phyloP scores from a whole-genome alignment of 2,329 filamentous ascomycete species.

The Penicillium expansum region DNA sequence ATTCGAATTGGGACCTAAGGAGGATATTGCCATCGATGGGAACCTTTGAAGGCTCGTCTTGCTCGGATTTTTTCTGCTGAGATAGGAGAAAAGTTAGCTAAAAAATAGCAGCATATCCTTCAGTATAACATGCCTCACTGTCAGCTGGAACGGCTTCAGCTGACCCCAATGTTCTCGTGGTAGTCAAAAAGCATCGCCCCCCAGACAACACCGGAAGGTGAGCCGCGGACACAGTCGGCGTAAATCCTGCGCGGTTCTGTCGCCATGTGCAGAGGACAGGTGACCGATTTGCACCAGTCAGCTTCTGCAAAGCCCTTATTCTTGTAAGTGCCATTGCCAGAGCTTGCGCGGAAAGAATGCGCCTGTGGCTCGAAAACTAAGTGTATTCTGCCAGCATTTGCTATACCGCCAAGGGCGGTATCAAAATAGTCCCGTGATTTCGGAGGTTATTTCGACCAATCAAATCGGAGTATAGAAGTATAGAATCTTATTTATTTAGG shows the following conservation, averaged over 20 bases:
- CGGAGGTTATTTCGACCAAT: background rate
- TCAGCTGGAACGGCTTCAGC: background rate
- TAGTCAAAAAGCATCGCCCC: conserved; percentile 10
- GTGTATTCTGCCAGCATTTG: conserved; percentile 8
- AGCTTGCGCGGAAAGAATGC: conserved; percentile 13
- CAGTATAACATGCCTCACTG: conserved; percentile 1
- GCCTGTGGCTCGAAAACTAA: conserved; percentile 13
- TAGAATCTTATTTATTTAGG: background rate
- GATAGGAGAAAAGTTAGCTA: background rate
- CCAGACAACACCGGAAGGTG: background rate
- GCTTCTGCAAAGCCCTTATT: conserved; percentile 16
- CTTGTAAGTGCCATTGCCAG: conserved; percentile 26
- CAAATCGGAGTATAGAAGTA: background rate
- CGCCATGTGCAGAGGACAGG: conserved; percentile 11
- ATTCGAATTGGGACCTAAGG: conserved; percentile 35
- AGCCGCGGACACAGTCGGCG: background rate
- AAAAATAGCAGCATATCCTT: background rate
- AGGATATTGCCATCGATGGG: conserved; percentile 25
- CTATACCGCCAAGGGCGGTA: conserved; percentile 18
- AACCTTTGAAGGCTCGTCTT: background rate
- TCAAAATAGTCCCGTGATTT: background rate
- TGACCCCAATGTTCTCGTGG: conserved; percentile 11
- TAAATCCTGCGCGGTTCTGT: conserved; percentile 10
- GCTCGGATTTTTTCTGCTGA: background rate
- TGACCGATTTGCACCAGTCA: conserved; percentile 11